Conservation (phyloP, 495 filamentous ascomycete species). For the Neurospora terricola region DNA sequence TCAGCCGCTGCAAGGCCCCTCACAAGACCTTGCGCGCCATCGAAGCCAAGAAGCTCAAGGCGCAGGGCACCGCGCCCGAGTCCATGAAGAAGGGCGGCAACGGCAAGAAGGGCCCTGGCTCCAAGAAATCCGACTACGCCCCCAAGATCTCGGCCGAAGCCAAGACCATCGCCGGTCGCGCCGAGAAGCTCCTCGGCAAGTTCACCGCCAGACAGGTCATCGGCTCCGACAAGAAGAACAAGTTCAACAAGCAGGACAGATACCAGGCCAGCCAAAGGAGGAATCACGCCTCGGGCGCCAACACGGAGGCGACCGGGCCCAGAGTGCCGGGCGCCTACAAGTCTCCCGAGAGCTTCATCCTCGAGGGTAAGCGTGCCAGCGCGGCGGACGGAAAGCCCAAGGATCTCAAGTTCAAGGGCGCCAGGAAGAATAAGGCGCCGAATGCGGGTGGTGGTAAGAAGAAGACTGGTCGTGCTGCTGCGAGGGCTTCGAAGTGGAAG, state of each 20-base stretch:
- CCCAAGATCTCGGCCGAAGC: constrained; percentile 57
- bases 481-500: constrained; percentile 56
- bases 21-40: constrained; percentile 54
- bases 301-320: constrained; percentile 8
- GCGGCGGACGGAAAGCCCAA: constrained; percentile 49
- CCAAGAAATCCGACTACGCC: constrained; percentile 39
- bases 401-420: constrained; percentile 53
- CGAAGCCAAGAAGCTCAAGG: constrained; percentile 19
- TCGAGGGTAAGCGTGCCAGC: constrained; percentile 82
- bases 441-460: constrained; percentile 27
- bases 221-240: constrained; percentile 18
- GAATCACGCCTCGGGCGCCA: not conserved
- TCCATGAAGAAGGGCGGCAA: constrained; percentile 4
- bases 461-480: constrained; percentile 15
- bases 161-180: constrained; percentile 68
- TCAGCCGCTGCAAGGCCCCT: constrained; percentile 70
- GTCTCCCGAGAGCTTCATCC: constrained; percentile 61
- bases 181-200: constrained; percentile 70
- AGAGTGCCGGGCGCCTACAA: constrained; percentile 16
- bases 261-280: constrained; percentile 9
- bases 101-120: constrained; percentile 13
- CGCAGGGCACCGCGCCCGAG: not conserved
- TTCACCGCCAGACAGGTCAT: constrained; percentile 58
- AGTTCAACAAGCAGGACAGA: constrained; percentile 12
- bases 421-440: constrained; percentile 26